These are phyloP conservation scores for Solanum hybrid DNA, from an alignment of 305 asterid genomes.

Conservation along the genomic window DNA sequence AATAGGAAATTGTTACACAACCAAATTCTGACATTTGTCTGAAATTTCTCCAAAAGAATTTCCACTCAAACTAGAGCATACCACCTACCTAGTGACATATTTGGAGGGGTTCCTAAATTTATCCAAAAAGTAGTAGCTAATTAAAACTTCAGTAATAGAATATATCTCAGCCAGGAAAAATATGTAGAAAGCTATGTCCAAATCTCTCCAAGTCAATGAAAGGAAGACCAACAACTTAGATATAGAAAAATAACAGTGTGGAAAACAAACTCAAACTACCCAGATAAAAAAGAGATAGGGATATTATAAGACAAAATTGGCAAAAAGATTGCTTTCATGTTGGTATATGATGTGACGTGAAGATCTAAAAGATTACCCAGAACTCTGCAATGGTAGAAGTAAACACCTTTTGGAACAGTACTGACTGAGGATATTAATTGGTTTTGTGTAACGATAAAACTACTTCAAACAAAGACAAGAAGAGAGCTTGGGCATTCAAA, in stretches of 20 bases:
- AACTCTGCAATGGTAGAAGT: not conserved
- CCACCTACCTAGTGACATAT: not conserved
- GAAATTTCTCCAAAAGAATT: not conserved
- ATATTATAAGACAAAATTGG: not conserved
- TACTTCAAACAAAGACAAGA: not conserved
- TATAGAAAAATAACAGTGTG: not conserved
- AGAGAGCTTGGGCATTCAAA: not conserved
- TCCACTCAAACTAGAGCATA: not conserved
- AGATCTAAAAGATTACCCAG: not conserved
- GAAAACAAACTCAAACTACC: not conserved
- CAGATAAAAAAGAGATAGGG: not conserved
- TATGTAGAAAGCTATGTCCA: not conserved
- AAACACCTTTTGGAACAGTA: not conserved
- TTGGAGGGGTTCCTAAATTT: not conserved
- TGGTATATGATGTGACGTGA: not conserved
- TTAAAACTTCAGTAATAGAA: not conserved
- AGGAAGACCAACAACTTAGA: not conserved
- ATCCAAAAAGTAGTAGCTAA: not conserved
- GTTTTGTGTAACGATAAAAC: not conserved
- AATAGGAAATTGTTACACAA: not conserved
- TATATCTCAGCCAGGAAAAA: not conserved
- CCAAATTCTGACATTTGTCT: not conserved
- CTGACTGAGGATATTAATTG: not conserved
- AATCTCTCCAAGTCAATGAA: not conserved
- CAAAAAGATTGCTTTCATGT: not conserved